Percentiles rank a stretch among this genome's conserved stretches.
Evolutionary conservation across 2,329 filamentous ascomycete genomes (phyloP).

Genomic region (Thielaviopsis cerberus): DNA sequence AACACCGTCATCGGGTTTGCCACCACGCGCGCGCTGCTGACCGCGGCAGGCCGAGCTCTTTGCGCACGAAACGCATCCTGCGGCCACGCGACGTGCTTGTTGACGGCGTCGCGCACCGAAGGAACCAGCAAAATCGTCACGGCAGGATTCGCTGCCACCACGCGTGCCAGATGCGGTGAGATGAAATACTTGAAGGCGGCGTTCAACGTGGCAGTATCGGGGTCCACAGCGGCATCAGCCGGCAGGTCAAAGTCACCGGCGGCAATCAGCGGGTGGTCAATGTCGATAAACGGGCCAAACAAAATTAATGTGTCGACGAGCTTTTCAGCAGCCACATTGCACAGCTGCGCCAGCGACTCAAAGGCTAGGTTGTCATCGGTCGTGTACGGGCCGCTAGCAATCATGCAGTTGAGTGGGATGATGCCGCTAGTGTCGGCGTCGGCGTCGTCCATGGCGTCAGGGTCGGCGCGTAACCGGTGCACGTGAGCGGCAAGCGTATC

Average conservation of each 20-base stretch:
- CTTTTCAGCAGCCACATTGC: conserved; percentile 53
- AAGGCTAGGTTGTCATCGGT: conserved; percentile 84
- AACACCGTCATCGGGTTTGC: conserved; percentile 82
- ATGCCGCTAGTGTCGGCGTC: conserved; percentile 30
- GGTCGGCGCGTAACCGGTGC: conserved; percentile 45
- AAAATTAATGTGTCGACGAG: conserved; percentile 66
- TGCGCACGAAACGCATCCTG: conserved; percentile 41
- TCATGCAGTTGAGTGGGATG: conserved; percentile 54
- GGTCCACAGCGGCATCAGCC: conserved; percentile 45
- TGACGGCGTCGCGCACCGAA: conserved; percentile 63
- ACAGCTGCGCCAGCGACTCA: conserved; percentile 66
- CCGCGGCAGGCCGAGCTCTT: conserved; percentile 65
- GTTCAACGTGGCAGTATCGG: conserved; percentile 60
- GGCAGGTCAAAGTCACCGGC: conserved; percentile 62
- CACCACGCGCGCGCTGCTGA: conserved; percentile 52
- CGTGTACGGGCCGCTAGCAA: conserved; percentile 78
- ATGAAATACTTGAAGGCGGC: conserved; percentile 73
- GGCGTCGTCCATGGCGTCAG: conserved; percentile 38
- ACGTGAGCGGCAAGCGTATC: conserved; percentile 48
- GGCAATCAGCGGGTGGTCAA: conserved; percentile 75
- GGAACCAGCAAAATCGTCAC: conserved; percentile 71
- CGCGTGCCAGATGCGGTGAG: conserved; percentile 50
- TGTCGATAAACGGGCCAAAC: conserved; percentile 73
- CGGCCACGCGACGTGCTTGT: conserved; percentile 74
- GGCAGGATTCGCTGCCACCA: conserved; percentile 50